phyloP scores from a whole-genome alignment of 805 yeast species.

The Yamadazyma paraphyllophila region DNA sequence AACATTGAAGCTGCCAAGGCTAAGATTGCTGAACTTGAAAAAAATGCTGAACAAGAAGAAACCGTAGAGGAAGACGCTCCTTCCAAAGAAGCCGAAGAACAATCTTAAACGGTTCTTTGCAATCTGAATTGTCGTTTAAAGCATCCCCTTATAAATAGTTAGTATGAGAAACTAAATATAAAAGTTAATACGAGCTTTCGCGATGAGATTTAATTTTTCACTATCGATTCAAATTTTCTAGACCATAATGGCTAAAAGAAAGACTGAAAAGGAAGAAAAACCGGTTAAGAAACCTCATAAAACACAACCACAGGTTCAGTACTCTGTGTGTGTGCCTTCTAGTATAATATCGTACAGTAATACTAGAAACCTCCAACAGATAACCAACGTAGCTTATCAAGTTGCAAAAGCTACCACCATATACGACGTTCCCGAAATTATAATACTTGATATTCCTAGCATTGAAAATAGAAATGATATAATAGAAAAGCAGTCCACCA shows the following conservation, averaged over 20 bases:
- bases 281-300: conserved; percentile 33
- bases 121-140: too few relatives aligned
- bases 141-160: conserved; percentile 1
- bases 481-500: conserved; percentile 21
- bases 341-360: conserved; percentile 52
- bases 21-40: conserved; percentile 67
- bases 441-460: conserved; percentile 57
- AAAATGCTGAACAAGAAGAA: conserved; percentile 31
- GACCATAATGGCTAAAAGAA: conserved; percentile 19
- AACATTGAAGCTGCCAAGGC: conserved; percentile 76
- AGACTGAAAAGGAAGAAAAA: conserved; percentile 21
- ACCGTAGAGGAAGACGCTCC: conserved; percentile 1
- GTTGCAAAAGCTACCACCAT: conserved; percentile 72
- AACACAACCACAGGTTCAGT: conserved; percentile 26
- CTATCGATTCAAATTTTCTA: background rate
- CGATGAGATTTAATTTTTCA: conserved; percentile 8
- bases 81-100: too few relatives aligned
- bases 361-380: conserved; percentile 68
- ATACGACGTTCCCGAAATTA: conserved; percentile 70
- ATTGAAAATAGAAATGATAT: conserved; percentile 16
- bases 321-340: conserved; percentile 73
- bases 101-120: too few relatives aligned
- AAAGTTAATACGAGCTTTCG: conserved; percentile 1
- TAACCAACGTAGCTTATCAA: conserved; percentile 71
- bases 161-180: background rate